Evolutionary conservation across 2,329 filamentous ascomycete genomes (phyloP).

Genomic region (Colletotrichum higginsianum): DNA sequence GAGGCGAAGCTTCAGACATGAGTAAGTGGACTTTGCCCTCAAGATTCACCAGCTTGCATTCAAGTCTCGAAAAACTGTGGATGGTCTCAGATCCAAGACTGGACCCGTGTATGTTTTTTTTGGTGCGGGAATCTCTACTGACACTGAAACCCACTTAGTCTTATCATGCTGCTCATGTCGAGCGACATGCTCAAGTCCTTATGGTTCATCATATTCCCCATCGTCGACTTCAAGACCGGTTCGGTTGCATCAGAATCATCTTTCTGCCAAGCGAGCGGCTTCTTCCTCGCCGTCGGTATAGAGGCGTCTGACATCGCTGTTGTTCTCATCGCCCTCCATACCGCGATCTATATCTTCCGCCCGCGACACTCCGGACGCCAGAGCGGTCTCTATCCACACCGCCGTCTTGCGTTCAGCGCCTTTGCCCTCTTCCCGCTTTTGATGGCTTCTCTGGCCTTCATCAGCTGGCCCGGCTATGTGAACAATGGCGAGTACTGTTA

Average conservation of each 20-base stretch:
- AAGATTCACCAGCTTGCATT: not conserved
- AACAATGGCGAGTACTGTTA: constrained; percentile 79
- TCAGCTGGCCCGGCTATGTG: constrained; percentile 70
- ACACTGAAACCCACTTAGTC: constrained; percentile 59
- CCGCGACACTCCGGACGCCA: constrained; percentile 63
- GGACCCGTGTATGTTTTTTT: constrained; percentile 41
- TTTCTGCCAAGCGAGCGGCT: constrained; percentile 79
- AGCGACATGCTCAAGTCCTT: constrained; percentile 80
- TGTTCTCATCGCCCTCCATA: constrained; percentile 81
- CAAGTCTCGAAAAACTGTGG: not conserved
- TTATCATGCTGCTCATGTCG: constrained; percentile 81
- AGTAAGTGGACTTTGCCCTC: constrained; percentile 61
- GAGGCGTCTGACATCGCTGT: constrained; percentile 81
- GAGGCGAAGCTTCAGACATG: constrained; percentile 81
- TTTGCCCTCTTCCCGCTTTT: constrained; percentile 72
- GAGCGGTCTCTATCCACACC: constrained; percentile 78
- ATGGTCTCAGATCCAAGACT: too few species aligned
- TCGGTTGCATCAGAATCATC: constrained; percentile 63
- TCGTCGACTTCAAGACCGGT: constrained; percentile 69
- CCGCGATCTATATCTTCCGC: constrained; percentile 79
- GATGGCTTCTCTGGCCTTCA: constrained; percentile 75
- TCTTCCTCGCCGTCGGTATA: constrained; percentile 76
- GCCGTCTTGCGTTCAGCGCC: constrained; percentile 69
- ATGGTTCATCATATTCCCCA: constrained; percentile 77
- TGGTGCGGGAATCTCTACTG: not conserved